Evolutionary conservation across 306 rosid species (phyloP).

Genomic region (Sophora flavescens): DNA sequence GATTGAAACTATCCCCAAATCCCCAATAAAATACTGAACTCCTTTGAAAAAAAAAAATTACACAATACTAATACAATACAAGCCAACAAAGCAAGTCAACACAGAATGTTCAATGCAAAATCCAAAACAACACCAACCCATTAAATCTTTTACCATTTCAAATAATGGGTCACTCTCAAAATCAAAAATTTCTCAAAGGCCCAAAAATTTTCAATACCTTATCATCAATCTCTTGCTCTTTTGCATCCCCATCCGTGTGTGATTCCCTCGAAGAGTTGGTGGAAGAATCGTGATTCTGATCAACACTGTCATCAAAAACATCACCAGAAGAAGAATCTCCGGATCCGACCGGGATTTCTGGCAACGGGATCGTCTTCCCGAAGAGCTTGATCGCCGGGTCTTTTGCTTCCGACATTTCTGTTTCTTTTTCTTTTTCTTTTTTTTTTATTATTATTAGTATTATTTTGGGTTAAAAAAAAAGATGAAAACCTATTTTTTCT

Average conservation of each 20-base stretch:
- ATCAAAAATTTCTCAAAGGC: not conserved
- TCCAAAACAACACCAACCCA: conserved; percentile 18
- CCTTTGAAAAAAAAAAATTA: not conserved
- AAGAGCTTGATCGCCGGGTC: conserved; percentile 67
- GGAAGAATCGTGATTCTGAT: conserved; percentile 31
- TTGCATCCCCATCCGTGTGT: conserved; percentile 43
- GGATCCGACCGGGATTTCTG: conserved; percentile 20
- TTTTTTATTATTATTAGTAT: not conserved
- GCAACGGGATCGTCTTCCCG: conserved; percentile 70
- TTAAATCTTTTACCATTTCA: not conserved
- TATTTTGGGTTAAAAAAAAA: too few species aligned
- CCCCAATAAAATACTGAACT: conserved; percentile 32
- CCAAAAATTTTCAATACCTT: not conserved
- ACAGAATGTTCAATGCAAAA: conserved; percentile 8
- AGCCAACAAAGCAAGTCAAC: conserved; percentile 38
- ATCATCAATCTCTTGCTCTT: conserved; percentile 25
- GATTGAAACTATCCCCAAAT: not conserved
- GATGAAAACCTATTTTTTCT: not conserved
- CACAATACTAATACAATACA: not conserved
- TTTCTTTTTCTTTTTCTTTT: not conserved
- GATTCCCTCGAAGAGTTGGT: conserved; percentile 3
- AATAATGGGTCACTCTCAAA: not conserved
- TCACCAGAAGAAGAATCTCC: conserved; percentile 1
- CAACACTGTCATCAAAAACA: not conserved
- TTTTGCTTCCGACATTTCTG: conserved; percentile 59